phyloP scores from a whole-genome alignment of 169 alveolate genomes.

The Cryptosporidium muris region DNA sequence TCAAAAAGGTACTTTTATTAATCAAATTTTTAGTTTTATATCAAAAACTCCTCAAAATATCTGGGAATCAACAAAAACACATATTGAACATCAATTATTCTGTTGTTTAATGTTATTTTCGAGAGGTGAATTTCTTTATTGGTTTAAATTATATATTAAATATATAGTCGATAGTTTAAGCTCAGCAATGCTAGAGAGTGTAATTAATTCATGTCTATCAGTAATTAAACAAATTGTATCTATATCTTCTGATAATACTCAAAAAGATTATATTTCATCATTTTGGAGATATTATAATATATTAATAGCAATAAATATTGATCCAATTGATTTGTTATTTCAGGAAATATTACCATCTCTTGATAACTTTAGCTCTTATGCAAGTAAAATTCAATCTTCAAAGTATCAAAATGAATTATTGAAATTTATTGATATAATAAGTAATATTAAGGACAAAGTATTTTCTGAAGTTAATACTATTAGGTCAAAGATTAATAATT shows the following conservation, averaged over 20 bases:
- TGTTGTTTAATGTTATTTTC: conserved; percentile 23
- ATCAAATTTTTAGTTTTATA: no score
- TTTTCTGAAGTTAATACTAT: no score
- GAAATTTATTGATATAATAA: not conserved
- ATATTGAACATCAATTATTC: conserved; percentile 56
- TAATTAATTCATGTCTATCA: not conserved
- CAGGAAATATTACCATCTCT: conserved; percentile 8
- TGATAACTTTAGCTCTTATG: not conserved
- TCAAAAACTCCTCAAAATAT: no score
- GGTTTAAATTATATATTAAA: conserved; percentile 49
- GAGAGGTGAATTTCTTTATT: conserved; percentile 30
- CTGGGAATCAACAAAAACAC: conserved; percentile 11
- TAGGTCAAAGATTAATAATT: no score
- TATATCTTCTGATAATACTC: not conserved
- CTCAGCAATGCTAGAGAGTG: not conserved
- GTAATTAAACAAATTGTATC: conserved; percentile 22
- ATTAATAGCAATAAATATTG: conserved; percentile 14
- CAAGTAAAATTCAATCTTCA: not conserved
- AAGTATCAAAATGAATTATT: not conserved
- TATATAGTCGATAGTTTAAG: conserved; percentile 20
- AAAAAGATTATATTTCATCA: not conserved
- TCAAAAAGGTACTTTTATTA: no score
- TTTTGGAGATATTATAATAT: conserved; percentile 10
- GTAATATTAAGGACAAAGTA: no score
- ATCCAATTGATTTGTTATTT: conserved; percentile 13